Percentiles rank a stretch among this genome's conserved stretches.
Conservation (phyloP, 2,329 filamentous ascomycete species). For the Fusarium multiceps region DNA sequence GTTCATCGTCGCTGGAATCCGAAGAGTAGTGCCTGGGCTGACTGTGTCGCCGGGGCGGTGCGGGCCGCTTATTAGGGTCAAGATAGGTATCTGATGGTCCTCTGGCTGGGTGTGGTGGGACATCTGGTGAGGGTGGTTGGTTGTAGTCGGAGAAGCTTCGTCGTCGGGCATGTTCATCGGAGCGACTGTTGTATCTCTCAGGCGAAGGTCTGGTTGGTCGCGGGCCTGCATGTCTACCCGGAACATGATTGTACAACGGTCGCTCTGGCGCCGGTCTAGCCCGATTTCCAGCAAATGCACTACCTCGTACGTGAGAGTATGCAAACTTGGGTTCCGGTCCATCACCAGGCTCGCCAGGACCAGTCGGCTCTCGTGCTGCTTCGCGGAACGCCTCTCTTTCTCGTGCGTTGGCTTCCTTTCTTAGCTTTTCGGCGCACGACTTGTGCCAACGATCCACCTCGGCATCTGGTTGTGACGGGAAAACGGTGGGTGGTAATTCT, state of each 20-base stretch:
- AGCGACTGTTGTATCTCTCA: conserved; percentile 51
- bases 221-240: conserved; percentile 50
- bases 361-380: conserved; percentile 35
- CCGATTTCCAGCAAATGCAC: conserved; percentile 47
- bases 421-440: conserved; percentile 76
- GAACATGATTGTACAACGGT: conserved; percentile 56
- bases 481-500: conserved; percentile 69
- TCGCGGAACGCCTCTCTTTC: conserved; percentile 48
- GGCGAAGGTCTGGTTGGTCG: conserved; percentile 51
- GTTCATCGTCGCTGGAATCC: conserved; percentile 57
- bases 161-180: conserved; percentile 57
- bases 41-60: conserved; percentile 59
- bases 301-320: conserved; percentile 50
- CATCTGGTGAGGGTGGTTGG: conserved; percentile 50
- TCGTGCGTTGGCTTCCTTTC: conserved; percentile 64
- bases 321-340: conserved; percentile 51
- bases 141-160: conserved; percentile 65
- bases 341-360: conserved; percentile 47
- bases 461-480: conserved; percentile 77
- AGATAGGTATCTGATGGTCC: conserved; percentile 48
- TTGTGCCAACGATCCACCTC: conserved; percentile 91
- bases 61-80: conserved; percentile 50
- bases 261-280: conserved; percentile 50
- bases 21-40: conserved; percentile 59
- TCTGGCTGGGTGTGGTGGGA: conserved; percentile 44